Evolutionary conservation across 2,329 filamentous ascomycete genomes (phyloP), one percentile per base, ranked within the genome.

Genomic region (Rutstroemia sp.): DNA sequence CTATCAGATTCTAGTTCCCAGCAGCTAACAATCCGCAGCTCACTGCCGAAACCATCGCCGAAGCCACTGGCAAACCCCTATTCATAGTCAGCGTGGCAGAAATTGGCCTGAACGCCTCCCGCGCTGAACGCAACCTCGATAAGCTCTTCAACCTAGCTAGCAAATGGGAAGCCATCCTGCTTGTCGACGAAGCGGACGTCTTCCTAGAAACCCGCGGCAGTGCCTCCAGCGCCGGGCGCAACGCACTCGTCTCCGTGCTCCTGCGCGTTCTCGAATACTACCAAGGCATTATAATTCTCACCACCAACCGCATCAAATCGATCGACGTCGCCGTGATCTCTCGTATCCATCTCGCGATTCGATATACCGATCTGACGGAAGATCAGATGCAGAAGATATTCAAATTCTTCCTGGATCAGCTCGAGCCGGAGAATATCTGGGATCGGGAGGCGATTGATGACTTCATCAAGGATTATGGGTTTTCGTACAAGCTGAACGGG

Each of bases 161-260:
- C 19, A 42, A 19, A 42, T 47, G 45, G 45, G 23, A 23, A 23
- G 45, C 60, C 49, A 87, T 95, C 7, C 75, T 95, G 0, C 79
- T 95, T 2, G 80, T 95, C 1, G 90, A 95, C 64, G 90, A 95
- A 72, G 89, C 87, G 1, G 88, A 92, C 63, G 86, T 91, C 4
- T 91, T 92, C 72, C 75, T 95, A 8, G 88, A 94, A 75, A 87
- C 89, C 70, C 83, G 89, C 1, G 87, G 88, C 51, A 84, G 89
- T 65, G 84, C 89, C 61, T 42, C 39, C 2, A 89, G 95, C 64
- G 86, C 95, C 51, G 86, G 91, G 67, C 85, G 89, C 58, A 95
- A 95, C 64, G 87, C 87, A 0, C 81, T 94, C 1, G 90, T 95
- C 53, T 89, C 85, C 69, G 47, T 67, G 1, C 71, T 72, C 48